phyloP scores from a whole-genome alignment of 2,329 filamentous ascomycete genomes.

The Hypoxylon sp. region DNA sequence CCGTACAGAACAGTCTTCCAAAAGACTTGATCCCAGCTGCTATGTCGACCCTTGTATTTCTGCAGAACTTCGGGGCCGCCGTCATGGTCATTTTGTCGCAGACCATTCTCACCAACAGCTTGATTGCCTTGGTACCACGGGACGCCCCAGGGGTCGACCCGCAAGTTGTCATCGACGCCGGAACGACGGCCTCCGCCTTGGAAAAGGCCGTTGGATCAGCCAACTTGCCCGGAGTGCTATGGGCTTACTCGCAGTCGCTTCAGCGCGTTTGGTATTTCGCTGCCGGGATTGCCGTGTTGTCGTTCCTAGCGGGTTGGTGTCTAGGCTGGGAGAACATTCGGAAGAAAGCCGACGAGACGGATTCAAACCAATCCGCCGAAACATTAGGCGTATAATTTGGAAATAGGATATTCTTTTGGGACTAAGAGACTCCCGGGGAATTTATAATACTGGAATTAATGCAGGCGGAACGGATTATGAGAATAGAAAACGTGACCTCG shows the following conservation, averaged over 20 bases:
- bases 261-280: constrained; percentile 33
- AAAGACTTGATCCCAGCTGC: constrained; percentile 25
- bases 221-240: constrained; percentile 12
- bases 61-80: constrained; percentile 30
- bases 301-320: constrained; percentile 21
- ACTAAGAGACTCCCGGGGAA: not conserved
- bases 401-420: not conserved
- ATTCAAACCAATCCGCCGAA: constrained; percentile 1
- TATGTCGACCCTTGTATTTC: constrained; percentile 33
- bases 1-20: constrained; percentile 34
- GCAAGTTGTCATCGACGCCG: constrained; percentile 26
- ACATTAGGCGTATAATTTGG: not conserved
- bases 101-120: constrained; percentile 36
- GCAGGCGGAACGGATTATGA: not conserved
- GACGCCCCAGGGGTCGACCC: constrained; percentile 30
- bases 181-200: constrained; percentile 19
- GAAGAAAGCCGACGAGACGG: constrained; percentile 5
- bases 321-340: constrained; percentile 29
- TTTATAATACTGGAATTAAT: not conserved
- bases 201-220: constrained; percentile 10
- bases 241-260: constrained; percentile 25
- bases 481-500: not conserved
- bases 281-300: not conserved
- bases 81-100: constrained; percentile 22
- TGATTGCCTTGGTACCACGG: constrained; percentile 19